Evolutionary conservation across 805 yeast species (phyloP).

Genomic region (Saccharomycopsis fodiens): DNA sequence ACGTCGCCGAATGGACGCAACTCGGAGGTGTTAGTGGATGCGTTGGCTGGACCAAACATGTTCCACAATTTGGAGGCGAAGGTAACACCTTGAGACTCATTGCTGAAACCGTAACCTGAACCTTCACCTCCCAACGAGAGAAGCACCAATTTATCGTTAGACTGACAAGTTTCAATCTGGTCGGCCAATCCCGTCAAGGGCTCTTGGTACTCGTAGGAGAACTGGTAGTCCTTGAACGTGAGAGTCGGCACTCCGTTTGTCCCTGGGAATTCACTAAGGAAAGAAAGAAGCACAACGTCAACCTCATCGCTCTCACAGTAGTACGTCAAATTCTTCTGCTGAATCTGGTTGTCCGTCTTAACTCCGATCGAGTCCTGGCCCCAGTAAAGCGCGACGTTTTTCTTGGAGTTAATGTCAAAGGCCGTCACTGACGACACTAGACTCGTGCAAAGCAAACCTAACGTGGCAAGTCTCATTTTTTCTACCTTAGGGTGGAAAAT

Average conservation of each 20-base stretch:
- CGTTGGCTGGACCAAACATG: slow-evolving; percentile 40
- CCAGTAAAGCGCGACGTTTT: slow-evolving; percentile 65
- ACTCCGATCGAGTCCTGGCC: slow-evolving; percentile 69
- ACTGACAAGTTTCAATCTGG: slow-evolving; percentile 72
- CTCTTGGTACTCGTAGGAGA: slow-evolving; percentile 43
- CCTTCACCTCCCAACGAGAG: slow-evolving; percentile 54
- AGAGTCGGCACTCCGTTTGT: slow-evolving; percentile 29
- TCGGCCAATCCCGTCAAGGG: slow-evolving; percentile 45
- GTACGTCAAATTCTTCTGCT: slow-evolving; percentile 31
- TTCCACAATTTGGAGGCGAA: slow-evolving; percentile 54
- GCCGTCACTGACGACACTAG: background rate
- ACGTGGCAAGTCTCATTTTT: background rate
- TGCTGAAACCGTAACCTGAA: slow-evolving; percentile 27
- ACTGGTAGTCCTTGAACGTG: slow-evolving; percentile 32
- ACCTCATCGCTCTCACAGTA: slow-evolving; percentile 67
- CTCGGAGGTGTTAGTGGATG: slow-evolving; percentile 5
- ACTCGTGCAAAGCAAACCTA: background rate
- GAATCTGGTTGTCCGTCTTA: slow-evolving; percentile 31
- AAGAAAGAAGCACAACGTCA: slow-evolving; percentile 67
- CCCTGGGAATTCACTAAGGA: slow-evolving; percentile 55
- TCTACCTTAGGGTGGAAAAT: background rate
- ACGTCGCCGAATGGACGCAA: slow-evolving; percentile 42
- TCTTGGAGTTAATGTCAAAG: slow-evolving; percentile 28
- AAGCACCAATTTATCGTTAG: slow-evolving; percentile 66
- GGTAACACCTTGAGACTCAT: slow-evolving; percentile 27